Base-by-base conservation (phyloP, 768 basidiomycete genomes). In the Xerocomellus intermedius region DNA sequence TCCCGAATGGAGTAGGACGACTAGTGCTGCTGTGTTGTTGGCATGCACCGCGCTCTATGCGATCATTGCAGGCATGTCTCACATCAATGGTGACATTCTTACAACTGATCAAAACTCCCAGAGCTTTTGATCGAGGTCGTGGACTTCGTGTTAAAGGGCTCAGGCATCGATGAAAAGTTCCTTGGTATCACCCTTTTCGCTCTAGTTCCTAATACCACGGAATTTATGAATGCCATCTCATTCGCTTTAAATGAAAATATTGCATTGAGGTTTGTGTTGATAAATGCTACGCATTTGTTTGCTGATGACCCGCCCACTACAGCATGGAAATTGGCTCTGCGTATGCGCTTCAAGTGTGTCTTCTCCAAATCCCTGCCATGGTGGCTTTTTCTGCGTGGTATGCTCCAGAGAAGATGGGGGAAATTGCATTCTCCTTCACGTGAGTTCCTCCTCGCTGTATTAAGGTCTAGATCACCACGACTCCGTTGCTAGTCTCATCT, bases 291-390 rank as follows among this genome's bases (percentile, higher is more conserved):
- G 2, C n/a, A 8, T n/a, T 49, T 42, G 26, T 28, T 28, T 39
- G 9, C 44, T 61, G 49, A 54, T 39, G 53, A 41, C 36, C 21
- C 21, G 44, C 22, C 10, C 38, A 55, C 10, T 3, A 30, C 59
- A 98, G 95, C 70, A 98, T 98, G 94, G 97, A 98, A 74, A 98
- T 99, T 64, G 97, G 97, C 14, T 98, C 97, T 1, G 97, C 97
- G 5, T 99, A 99, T 72, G 97, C 97, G 5, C 80, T 99, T 3
- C 97, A 99, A 73, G 97, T 99, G 16, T 99, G 97, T 71, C 78
- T 99, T 50, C 79, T 99, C 14, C 97, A 99, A 72, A 94, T 98
- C 32, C 97, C 97, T 3, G 93, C 94, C 3, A 98, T 99, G 96
- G 94, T 99, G 14, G 96, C 94, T 0, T 98, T 99, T 73, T 94